Conservation (phyloP, 208 protist species). For the Leishmania major region DNA sequence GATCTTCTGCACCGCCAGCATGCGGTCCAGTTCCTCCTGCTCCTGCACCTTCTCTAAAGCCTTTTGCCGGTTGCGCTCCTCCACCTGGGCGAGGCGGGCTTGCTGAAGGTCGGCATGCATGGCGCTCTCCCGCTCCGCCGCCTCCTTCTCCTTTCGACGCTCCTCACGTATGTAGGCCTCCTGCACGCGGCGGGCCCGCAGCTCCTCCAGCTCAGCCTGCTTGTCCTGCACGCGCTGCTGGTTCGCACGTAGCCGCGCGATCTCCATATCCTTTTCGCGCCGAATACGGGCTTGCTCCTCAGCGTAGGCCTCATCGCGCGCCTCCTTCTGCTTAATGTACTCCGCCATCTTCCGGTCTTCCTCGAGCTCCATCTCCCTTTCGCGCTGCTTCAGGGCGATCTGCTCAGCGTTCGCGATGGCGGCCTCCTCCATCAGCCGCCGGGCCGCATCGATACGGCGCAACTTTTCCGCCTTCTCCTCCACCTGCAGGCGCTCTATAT, state of each 20-base stretch:
- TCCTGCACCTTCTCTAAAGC: conserved; percentile 63
- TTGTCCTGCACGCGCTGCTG: conserved; percentile 94
- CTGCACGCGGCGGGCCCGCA: conserved; percentile 89
- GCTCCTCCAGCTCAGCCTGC: conserved; percentile 90
- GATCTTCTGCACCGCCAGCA: conserved; percentile 85
- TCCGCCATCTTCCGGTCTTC: conserved; percentile 90
- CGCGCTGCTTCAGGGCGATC: conserved; percentile 86
- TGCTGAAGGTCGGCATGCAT: conserved; percentile 79
- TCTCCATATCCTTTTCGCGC: conserved; percentile 90
- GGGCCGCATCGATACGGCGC: conserved; percentile 72
- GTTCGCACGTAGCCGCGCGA: conserved; percentile 83
- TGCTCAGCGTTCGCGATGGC: conserved; percentile 94
- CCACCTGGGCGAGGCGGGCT: conserved; percentile 83
- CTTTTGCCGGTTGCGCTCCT: conserved; percentile 70
- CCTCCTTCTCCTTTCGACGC: conserved; percentile 81
- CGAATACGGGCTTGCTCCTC: conserved; percentile 85
- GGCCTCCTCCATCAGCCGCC: conserved; percentile 90
- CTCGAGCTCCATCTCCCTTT: conserved; percentile 73
- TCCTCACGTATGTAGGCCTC: conserved; percentile 86
- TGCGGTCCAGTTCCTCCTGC: conserved; percentile 86
- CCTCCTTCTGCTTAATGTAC: conserved; percentile 88
- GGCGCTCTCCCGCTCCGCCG: conserved; percentile 49
- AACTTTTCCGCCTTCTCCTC: conserved; percentile 89
- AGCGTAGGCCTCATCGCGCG: conserved; percentile 82
- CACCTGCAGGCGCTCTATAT: conserved; percentile 88